phyloP scores from a whole-genome alignment of 495 filamentous ascomycete genomes.

The Corynascus novoguineensis region DNA sequence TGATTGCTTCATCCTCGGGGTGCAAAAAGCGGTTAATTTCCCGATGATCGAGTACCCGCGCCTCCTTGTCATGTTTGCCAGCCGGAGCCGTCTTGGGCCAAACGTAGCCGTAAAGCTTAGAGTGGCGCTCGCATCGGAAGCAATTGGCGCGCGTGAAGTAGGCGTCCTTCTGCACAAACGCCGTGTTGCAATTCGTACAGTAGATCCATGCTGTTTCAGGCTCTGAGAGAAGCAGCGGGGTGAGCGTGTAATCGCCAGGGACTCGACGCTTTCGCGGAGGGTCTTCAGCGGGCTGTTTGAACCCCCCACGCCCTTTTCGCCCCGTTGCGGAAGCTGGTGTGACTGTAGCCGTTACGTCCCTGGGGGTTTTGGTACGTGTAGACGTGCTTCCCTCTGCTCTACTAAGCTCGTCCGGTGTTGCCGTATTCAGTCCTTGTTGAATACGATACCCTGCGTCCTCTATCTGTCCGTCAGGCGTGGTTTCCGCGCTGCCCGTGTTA shows the following conservation, averaged over 20 bases:
- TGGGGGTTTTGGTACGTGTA: not conserved
- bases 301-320: not conserved
- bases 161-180: constrained; percentile 81
- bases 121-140: constrained; percentile 89
- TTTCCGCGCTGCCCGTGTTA: not conserved
- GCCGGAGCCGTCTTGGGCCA: constrained; percentile 92
- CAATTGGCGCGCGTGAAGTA: constrained; percentile 81
- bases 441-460: not conserved
- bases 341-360: not conserved
- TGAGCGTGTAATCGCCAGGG: constrained; percentile 76
- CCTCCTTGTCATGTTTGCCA: constrained; percentile 67
- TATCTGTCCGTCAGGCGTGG: not conserved
- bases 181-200: constrained; percentile 72
- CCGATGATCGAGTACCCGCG: constrained; percentile 67
- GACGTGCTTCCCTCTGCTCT: not conserved
- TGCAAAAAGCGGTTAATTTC: constrained; percentile 64
- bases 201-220: constrained; percentile 76
- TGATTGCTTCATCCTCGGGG: constrained; percentile 57
- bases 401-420: not conserved
- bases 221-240: constrained; percentile 62
- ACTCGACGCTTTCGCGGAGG: constrained; percentile 36
- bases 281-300: not conserved
- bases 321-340: constrained; percentile 3
- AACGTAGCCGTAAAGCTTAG: constrained; percentile 86
- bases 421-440: not conserved